Evolutionary conservation across 2,329 filamentous ascomycete genomes (phyloP), one percentile per base, ranked within the genome.

Genomic region (Cordyceps cateniannulata): DNA sequence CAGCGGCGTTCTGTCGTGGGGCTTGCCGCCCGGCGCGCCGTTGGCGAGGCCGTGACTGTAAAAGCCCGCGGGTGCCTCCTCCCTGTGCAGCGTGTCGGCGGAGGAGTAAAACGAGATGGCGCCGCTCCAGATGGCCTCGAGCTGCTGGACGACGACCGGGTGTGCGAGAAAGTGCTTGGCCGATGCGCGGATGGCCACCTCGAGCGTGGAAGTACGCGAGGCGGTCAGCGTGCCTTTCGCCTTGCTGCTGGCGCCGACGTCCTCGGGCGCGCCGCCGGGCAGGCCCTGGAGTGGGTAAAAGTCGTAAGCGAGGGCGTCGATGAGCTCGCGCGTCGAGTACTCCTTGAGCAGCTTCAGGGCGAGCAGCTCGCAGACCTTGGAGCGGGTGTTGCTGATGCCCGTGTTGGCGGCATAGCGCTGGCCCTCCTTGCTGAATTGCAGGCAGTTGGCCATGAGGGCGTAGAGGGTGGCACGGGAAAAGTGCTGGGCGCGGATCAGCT

Each of bases 51-150:
- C 32, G 49, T 71, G 70, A 25, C 65, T 63, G 47, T 65, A 65
- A 5, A 58, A 63, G 63, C 65, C 64, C 59, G 69, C 60, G 49
- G 72, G 67, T 6, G 71, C 61, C 58, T 71, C 61, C 67, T 79
- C 80, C 52, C 91, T 86, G 72, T 97, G 93, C 25, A 97, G 77
- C 65, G 84, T 89, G 72, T 97, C 93, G 5, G 91, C 91, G 14
- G 88, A 86, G 1, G 91, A 95, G 73, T 96, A 92, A 70, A 98
- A 97, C 66, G 95, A 92, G 65, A 98, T 95, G 20, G 90, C 93
- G 29, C 93, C 93, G 22, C 91, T 93, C 93, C 93, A 98, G 63
- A 98, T 96, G 49, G 92, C 93, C 73, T 97, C 92, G n/a, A 98
- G 80, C 70, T 97, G 93, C 72, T 96, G 91, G 9, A 97, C 89